A percentile compares a stretch with the other conserved stretches of the same genome.
phyloP scores from a whole-genome alignment of 345 rosid genomes.

The Raphanus sativus region DNA sequence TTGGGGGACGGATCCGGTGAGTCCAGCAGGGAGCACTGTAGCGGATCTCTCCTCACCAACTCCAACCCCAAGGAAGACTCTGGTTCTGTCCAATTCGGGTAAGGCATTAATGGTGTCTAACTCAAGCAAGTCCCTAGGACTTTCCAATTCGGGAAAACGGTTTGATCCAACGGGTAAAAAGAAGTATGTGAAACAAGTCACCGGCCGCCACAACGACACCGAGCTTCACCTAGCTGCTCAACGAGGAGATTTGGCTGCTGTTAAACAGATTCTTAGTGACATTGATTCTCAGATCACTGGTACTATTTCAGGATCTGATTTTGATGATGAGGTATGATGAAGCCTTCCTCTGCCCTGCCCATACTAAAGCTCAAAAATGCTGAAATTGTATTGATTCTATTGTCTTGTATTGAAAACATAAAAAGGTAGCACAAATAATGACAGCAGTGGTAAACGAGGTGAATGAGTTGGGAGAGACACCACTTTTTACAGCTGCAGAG shows the following conservation, averaged over 20 bases:
- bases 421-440: constrained; percentile 55
- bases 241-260: constrained; percentile 66
- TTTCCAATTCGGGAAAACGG: constrained; percentile 70
- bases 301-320: constrained; percentile 63
- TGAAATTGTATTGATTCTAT: neutral
- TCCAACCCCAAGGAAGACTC: constrained; percentile 54
- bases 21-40: constrained; percentile 34
- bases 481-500: constrained; percentile 79
- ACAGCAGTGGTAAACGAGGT: constrained; percentile 78
- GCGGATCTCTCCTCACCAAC: constrained; percentile 41
- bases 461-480: constrained; percentile 93
- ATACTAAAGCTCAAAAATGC: neutral
- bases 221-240: constrained; percentile 92
- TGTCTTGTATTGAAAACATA: neutral
- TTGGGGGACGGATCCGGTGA: constrained; percentile 17
- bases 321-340: constrained; percentile 59
- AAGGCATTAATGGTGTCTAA: constrained; percentile 58
- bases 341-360: neutral
- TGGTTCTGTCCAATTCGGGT: constrained; percentile 60
- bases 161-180: constrained; percentile 64
- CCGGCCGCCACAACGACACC: constrained; percentile 92
- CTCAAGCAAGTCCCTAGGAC: constrained; percentile 62
- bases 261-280: constrained; percentile 66
- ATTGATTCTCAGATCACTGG: constrained; percentile 73
- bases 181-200: constrained; percentile 93